Conservation (phyloP, 2,329 filamentous ascomycete species). For the Trichophyton mentagrophytes region DNA sequence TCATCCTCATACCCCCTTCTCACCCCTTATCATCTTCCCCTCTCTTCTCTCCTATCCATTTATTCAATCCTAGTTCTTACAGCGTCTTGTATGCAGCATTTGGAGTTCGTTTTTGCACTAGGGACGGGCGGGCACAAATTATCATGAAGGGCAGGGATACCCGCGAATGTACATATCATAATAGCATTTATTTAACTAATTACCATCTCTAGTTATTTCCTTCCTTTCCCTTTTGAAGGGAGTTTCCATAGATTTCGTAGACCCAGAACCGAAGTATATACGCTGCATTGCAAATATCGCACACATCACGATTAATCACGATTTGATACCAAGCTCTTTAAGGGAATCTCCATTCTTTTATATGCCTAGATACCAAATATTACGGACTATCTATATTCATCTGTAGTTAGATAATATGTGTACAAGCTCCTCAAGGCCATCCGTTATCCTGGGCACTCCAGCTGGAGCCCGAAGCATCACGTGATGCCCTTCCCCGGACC, state of each 20-base stretch:
- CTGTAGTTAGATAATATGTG: no score
- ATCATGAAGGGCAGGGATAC: not conserved
- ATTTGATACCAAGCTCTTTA: no score
- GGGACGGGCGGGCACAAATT: not conserved
- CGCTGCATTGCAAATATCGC: no score
- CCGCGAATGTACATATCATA: not conserved
- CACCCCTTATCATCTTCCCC: not conserved
- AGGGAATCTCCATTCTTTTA: no score
- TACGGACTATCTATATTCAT: no score
- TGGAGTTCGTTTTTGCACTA: not conserved
- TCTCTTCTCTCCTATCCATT: not conserved
- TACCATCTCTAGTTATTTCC: not conserved
- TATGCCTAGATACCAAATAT: no score
- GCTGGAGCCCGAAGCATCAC: no score
- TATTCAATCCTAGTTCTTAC: not conserved
- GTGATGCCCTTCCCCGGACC: no score
- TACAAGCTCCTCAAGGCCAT: no score
- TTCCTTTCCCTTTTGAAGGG: not conserved
- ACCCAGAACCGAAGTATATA: not conserved
- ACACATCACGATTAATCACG: no score
- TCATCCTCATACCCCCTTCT: not conserved
- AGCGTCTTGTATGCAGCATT: not conserved
- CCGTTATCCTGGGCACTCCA: no score
- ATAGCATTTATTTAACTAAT: not conserved
- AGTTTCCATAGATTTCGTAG: not conserved